Evolutionary conservation across 768 basidiomycete genomes (phyloP), one percentile per base, ranked within the genome.

Genomic region (Panus rudis): DNA sequence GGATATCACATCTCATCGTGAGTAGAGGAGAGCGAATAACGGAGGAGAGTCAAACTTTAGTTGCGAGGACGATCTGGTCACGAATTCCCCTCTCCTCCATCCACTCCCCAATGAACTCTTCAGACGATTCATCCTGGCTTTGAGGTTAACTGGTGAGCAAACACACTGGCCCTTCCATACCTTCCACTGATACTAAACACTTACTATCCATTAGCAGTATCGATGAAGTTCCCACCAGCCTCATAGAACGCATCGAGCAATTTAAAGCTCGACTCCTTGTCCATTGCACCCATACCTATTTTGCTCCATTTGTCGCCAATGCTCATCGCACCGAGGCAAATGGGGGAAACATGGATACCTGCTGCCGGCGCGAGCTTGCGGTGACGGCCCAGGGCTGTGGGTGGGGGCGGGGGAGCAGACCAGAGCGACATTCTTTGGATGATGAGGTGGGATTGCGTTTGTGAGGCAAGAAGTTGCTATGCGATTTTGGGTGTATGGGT

Each of bases 111-210:
- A 75, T 61, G 54, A 71, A 69, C 39, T 50, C 48, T 53, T 84
- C 79, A 3, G 75, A 77, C n/a, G 67, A 53, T 46, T 73, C 78
- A 44, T 77, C 69, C 49, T 81, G 76, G 42, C 70, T 74, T 26
- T 8, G 12, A 31, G 37, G 17, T 10, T 19, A 8, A 23, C 20
- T 19, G 10, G 16, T 21, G 17, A 11, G 32, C 16, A 17, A 23
- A 16, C 13, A 37, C 12, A 37, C 35, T 37, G 28, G 10, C 28
- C 28, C 28, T 31, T 37, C 8, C 13, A 13, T 20, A 19, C 10
- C 11, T 10, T 37, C 17, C 35, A 37, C 19, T 13, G 13, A 13
- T 8, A 8, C n/a, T 12, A 19, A 24, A 8, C 22, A 39, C 65
- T 48, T 30, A 68, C 66, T 75, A 75, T 50, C 52, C 58, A 41